phyloP scores from a whole-genome alignment of 2,329 filamentous ascomycete genomes.

The Colletotrichum sansevieriae region DNA sequence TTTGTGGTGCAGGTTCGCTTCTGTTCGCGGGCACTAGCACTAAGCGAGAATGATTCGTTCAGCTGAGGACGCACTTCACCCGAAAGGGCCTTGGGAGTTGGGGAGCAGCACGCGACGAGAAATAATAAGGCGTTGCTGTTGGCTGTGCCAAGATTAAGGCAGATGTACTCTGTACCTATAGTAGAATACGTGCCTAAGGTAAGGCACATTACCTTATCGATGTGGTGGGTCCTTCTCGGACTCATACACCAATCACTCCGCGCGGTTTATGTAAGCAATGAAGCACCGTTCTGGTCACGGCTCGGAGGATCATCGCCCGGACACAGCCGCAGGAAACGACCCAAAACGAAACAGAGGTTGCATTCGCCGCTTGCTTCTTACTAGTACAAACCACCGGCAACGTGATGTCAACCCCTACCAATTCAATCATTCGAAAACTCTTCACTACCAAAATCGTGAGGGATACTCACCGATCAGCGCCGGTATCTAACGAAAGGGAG shows the following conservation, averaged over 20 bases:
- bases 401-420: not conserved
- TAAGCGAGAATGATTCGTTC: not conserved
- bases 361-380: slow-evolving; percentile 11
- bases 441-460: not conserved
- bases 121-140: not conserved
- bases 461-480: slow-evolving; percentile 10
- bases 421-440: not conserved
- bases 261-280: too few species aligned
- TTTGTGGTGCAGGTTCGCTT: not conserved
- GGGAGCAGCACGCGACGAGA: not conserved
- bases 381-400: not conserved
- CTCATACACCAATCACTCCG: too few species aligned
- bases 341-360: slow-evolving; percentile 27
- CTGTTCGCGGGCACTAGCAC: not conserved
- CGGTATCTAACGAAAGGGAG: not conserved
- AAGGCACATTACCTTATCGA: not conserved
- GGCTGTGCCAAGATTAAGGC: slow-evolving; percentile 27
- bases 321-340: slow-evolving; percentile 21
- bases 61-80: slow-evolving; percentile 11
- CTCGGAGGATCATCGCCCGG: slow-evolving; percentile 16
- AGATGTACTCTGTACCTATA: slow-evolving; percentile 13
- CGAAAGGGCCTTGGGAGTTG: not conserved
- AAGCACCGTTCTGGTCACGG: too few species aligned
- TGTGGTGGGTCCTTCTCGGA: slow-evolving; percentile 6
- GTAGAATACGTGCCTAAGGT: too few species aligned